Percentiles rank a stretch among this genome's conserved stretches.
Evolutionary conservation across 2,329 filamentous ascomycete species (phyloP).

Genomic region (Colletotrichum eleusines): DNA sequence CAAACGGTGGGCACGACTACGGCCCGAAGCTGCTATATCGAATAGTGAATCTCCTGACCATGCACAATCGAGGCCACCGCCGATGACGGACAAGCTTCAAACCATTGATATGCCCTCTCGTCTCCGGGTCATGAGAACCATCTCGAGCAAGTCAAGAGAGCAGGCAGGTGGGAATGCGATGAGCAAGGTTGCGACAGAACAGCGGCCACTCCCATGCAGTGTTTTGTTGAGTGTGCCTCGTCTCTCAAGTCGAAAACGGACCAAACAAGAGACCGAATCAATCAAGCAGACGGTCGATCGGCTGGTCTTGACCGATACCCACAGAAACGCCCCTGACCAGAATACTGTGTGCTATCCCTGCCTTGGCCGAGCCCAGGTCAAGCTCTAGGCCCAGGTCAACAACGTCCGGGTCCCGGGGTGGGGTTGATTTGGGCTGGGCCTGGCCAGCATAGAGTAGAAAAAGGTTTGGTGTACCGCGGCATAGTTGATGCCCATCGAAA

Average conservation of each 20-base stretch:
- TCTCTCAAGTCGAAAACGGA: constrained; percentile 9
- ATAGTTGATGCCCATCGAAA: background rate
- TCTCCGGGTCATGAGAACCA: constrained; percentile 1
- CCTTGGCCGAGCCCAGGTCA: constrained; percentile 17
- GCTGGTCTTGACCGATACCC: constrained; percentile 23
- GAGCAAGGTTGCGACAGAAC: background rate
- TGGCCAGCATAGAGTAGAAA: background rate
- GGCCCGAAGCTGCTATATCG: background rate
- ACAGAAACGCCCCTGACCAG: constrained; percentile 28
- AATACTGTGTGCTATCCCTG: constrained; percentile 33
- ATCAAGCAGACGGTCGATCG: constrained; percentile 24
- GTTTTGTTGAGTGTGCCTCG: constrained; percentile 27
- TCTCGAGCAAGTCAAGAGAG: background rate
- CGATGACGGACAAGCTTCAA: background rate
- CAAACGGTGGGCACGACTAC: constrained; percentile 1
- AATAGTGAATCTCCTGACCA: background rate
- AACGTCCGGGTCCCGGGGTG: constrained; percentile 1
- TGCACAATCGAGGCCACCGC: background rate
- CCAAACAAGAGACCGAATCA: constrained; percentile 19
- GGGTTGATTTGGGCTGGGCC: background rate
- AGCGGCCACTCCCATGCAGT: constrained; percentile 3
- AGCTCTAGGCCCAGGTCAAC: constrained; percentile 7
- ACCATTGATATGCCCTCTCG: background rate
- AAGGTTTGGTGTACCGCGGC: background rate
- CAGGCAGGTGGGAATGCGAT: background rate